phyloP scores from a whole-genome alignment of 805 yeast genomes.

The Cyberlindnera americana region DNA sequence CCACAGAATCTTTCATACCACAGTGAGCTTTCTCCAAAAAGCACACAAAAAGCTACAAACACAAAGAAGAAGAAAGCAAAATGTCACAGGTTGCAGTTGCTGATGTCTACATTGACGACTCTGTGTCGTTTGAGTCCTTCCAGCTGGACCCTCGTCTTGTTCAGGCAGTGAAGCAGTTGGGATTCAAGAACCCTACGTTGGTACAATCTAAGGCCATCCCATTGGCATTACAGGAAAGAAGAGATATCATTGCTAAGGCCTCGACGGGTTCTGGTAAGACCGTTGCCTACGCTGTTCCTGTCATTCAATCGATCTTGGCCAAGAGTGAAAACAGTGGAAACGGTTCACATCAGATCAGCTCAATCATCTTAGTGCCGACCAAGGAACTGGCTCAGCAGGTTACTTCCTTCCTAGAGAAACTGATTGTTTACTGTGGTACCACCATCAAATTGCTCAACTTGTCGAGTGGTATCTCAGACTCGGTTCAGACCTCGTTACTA shows the following conservation, averaged over 20 bases:
- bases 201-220: constrained; percentile 93
- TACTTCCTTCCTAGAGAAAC: constrained; percentile 58
- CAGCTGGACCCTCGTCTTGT: constrained; percentile 76
- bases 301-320: constrained; percentile 68
- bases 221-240: constrained; percentile 81
- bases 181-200: constrained; percentile 82
- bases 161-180: constrained; percentile 79
- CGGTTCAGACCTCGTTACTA: constrained; percentile 67
- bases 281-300: constrained; percentile 84
- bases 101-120: constrained; percentile 67
- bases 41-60: no score
- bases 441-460: constrained; percentile 63
- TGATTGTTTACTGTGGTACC: constrained; percentile 68
- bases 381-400: constrained; percentile 91
- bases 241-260: constrained; percentile 91
- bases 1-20: no score
- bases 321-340: no score
- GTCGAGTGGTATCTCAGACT: constrained; percentile 56
- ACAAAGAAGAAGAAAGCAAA: not conserved
- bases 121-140: constrained; percentile 68
- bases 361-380: constrained; percentile 83
- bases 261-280: constrained; percentile 97
- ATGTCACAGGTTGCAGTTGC: constrained; percentile 44
- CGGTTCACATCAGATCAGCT: constrained; percentile 27
- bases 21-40: no score